A percentile compares a stretch with the other conserved stretches of the same genome.
Evolutionary conservation across 768 basidiomycete species (phyloP).

Genomic region (Exidia glandulosa): DNA sequence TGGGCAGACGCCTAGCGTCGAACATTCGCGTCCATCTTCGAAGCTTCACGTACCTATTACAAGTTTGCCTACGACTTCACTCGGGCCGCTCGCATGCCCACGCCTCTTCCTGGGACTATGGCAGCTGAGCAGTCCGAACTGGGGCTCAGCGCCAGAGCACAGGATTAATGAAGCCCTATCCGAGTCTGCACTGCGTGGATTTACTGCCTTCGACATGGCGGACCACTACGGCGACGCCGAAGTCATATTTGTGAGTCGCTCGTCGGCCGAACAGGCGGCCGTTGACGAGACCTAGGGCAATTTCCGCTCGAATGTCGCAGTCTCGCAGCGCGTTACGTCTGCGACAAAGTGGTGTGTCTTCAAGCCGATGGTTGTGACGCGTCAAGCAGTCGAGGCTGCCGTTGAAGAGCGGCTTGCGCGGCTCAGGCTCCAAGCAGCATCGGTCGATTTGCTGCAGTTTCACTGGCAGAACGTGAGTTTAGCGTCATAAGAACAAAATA

Average conservation of each 20-base stretch:
- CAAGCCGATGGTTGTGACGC: slow-evolving; percentile 37
- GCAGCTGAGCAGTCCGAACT: slow-evolving; percentile 7
- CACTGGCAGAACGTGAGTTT: slow-evolving; percentile 55
- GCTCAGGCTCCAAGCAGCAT: slow-evolving; percentile 44
- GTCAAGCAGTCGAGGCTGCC: slow-evolving; percentile 45
- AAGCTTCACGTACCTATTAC: no score
- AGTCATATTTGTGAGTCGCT: background rate
- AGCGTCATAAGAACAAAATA: background rate
- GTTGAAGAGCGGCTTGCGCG: slow-evolving; percentile 61
- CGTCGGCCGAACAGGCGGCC: no score
- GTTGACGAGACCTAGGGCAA: slow-evolving; percentile 41
- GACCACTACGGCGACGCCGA: slow-evolving; percentile 5
- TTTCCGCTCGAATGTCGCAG: slow-evolving; percentile 38
- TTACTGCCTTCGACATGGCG: slow-evolving; percentile 1
- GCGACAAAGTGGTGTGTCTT: slow-evolving; percentile 88
- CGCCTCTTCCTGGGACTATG: slow-evolving; percentile 6
- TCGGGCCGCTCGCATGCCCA: slow-evolving; percentile 2
- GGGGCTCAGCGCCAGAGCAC: slow-evolving; percentile 3
- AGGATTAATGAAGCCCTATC: background rate
- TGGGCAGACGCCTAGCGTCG: no score
- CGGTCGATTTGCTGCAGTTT: slow-evolving; percentile 69
- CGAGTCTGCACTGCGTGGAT: background rate
- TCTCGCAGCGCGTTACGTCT: slow-evolving; percentile 40
- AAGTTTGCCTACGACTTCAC: background rate
- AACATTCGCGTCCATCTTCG: no score